Evolutionary conservation across 176 grass and related monocot genomes (phyloP).

Genomic region (Tillandsia leiboldiana): DNA sequence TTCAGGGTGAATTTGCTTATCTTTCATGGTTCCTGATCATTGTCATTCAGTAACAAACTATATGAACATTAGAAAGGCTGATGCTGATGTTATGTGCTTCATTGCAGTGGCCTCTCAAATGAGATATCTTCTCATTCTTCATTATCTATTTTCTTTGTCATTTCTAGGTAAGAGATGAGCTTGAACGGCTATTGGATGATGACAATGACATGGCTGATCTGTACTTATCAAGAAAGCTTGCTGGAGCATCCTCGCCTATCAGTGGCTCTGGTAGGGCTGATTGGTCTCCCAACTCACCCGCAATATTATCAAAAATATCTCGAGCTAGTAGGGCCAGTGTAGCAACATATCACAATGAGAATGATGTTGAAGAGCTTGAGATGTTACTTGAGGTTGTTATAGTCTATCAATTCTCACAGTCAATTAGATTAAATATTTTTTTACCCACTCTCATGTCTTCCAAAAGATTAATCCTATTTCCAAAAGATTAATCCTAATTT

Average conservation of each 20-base stretch:
- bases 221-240: conserved; percentile 13
- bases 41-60: not conserved
- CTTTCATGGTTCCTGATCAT: not conserved
- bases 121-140: not conserved
- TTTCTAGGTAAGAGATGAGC: conserved; percentile 19
- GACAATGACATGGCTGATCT: conserved; percentile 23
- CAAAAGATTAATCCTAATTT: not conserved
- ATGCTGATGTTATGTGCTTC: not conserved
- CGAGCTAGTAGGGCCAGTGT: conserved; percentile 7
- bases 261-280: not conserved
- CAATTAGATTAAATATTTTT: not conserved
- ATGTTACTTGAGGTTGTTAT: conserved; percentile 21
- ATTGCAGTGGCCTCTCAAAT: not conserved
- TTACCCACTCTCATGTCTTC: not conserved
- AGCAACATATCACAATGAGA: conserved; percentile 16
- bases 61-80: not conserved
- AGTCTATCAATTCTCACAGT: not conserved
- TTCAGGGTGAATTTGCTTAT: not conserved
- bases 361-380: conserved; percentile 22
- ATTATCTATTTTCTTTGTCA: not conserved
- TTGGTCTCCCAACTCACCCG: not conserved
- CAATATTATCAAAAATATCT: conserved; percentile 4
- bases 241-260: not conserved
- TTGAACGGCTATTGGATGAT: conserved; percentile 22
- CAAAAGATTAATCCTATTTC: not conserved